phyloP scores from a whole-genome alignment of 192 early-diverging fungal species.

The Umbelopsis sp. region DNA sequence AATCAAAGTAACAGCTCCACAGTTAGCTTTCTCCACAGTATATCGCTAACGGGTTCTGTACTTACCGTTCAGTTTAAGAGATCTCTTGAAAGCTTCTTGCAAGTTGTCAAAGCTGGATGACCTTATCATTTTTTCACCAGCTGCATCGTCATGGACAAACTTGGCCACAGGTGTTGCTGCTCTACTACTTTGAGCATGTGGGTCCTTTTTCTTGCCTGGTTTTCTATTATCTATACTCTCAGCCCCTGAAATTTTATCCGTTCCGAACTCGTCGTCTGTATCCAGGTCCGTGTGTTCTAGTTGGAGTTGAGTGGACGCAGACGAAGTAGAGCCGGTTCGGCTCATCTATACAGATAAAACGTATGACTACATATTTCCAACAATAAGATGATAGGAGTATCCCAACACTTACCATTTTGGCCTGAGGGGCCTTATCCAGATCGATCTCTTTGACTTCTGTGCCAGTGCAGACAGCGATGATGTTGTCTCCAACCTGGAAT shows the following conservation, averaged over 20 bases:
- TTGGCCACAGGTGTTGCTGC: slow-evolving; percentile 31
- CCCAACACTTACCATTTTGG: not conserved
- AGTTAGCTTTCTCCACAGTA: not conserved
- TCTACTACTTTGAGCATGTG: slow-evolving; percentile 25
- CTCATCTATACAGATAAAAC: slow-evolving; percentile 9
- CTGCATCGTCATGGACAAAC: not conserved
- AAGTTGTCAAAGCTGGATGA: slow-evolving; percentile 60
- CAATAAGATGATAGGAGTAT: too few species aligned
- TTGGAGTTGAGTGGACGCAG: slow-evolving; percentile 3
- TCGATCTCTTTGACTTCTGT: slow-evolving; percentile 74
- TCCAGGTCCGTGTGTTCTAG: slow-evolving; percentile 27
- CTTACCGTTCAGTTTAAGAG: slow-evolving; percentile 22
- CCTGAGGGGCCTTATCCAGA: slow-evolving; percentile 47
- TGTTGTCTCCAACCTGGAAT: slow-evolving; percentile 51
- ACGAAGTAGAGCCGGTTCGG: slow-evolving; percentile 31
- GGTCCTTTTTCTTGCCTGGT: not conserved
- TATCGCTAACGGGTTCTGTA: not conserved
- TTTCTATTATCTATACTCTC: slow-evolving; percentile 8
- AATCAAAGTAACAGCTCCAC: not conserved
- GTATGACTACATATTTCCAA: not conserved
- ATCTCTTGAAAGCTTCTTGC: slow-evolving; percentile 56
- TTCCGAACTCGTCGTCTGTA: slow-evolving; percentile 32
- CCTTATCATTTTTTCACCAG: slow-evolving; percentile 23
- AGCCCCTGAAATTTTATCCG: slow-evolving; percentile 16
- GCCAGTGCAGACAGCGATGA: slow-evolving; percentile 66